Evolutionary conservation across 495 filamentous ascomycete genomes (phyloP).

Genomic region (Penicillium dipodomyicola): DNA sequence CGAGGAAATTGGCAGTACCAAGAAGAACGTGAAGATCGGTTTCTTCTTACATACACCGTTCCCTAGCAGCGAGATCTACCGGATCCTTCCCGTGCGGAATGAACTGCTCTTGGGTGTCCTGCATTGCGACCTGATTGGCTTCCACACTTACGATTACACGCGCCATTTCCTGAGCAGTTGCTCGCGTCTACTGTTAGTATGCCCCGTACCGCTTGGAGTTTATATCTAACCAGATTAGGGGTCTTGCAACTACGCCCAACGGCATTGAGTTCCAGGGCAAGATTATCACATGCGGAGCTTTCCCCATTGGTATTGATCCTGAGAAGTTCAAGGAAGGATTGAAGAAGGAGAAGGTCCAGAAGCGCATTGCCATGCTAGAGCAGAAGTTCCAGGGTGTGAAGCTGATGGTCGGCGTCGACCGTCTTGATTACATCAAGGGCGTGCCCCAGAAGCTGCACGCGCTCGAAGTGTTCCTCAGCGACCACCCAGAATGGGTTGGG

Average conservation of each 20-base stretch:
- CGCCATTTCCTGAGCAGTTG: constrained; percentile 93
- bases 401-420: constrained; percentile 93
- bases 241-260: constrained; percentile 77
- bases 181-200: constrained; percentile 76
- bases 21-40: constrained; percentile 89
- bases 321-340: constrained; percentile 90
- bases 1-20: constrained; percentile 69
- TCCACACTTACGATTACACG: constrained; percentile 96
- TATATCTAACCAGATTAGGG: constrained; percentile 43
- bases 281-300: constrained; percentile 83
- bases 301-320: constrained; percentile 95
- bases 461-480: constrained; percentile 91
- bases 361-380: constrained; percentile 79
- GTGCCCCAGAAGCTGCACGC: constrained; percentile 96
- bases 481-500: constrained; percentile 96
- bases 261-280: constrained; percentile 83
- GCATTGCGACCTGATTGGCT: constrained; percentile 89
- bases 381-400: constrained; percentile 95
- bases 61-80: constrained; percentile 95
- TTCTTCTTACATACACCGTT: constrained; percentile 98
- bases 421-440: constrained; percentile 97
- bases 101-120: constrained; percentile 81
- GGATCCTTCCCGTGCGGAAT: constrained; percentile 88
- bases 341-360: constrained; percentile 78
- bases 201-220: background rate